Conservation (phyloP, 768 basidiomycete species). For the Tricholoma sp. region DNA sequence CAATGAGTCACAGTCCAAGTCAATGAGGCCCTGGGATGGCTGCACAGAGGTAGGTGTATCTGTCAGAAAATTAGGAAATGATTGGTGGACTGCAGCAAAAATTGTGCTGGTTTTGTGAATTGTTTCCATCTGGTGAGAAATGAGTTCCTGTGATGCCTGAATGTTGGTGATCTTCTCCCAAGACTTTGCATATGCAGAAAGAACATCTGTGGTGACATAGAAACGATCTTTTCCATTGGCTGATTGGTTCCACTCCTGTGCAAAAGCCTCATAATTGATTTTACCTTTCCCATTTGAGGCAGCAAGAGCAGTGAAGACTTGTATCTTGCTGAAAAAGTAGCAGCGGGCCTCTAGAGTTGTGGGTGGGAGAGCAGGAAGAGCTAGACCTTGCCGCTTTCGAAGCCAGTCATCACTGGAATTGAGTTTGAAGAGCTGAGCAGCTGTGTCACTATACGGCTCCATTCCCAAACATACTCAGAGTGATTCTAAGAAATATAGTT, state of each 20-base stretch:
- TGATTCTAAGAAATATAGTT: not conserved
- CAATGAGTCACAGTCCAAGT: too few species aligned
- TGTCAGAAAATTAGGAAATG: not conserved
- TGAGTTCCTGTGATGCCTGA: constrained; percentile 18
- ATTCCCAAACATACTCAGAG: not conserved
- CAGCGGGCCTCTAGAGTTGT: constrained; percentile 14
- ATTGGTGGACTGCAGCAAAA: not conserved
- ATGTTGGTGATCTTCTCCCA: constrained; percentile 10
- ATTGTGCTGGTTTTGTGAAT: not conserved
- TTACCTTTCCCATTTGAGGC: constrained; percentile 1
- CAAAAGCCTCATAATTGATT: constrained; percentile 16
- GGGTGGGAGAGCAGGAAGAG: constrained; percentile 17
- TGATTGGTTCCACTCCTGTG: constrained; percentile 17
- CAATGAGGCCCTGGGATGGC: too few species aligned
- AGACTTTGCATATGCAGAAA: constrained; percentile 15
- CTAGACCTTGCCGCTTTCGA: constrained; percentile 15
- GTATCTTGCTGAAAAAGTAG: constrained; percentile 1
- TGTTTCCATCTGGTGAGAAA: constrained; percentile 2
- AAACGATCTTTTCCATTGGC: constrained; percentile 19
- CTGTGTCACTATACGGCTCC: not conserved
- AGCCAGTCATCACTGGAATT: constrained; percentile 17
- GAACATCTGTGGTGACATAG: constrained; percentile 20
- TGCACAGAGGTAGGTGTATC: too few species aligned
- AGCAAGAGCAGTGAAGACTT: not conserved
- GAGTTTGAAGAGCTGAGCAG: not conserved